Evolutionary conservation across 768 basidiomycete species (phyloP).

Genomic region (Russula sp.): DNA sequence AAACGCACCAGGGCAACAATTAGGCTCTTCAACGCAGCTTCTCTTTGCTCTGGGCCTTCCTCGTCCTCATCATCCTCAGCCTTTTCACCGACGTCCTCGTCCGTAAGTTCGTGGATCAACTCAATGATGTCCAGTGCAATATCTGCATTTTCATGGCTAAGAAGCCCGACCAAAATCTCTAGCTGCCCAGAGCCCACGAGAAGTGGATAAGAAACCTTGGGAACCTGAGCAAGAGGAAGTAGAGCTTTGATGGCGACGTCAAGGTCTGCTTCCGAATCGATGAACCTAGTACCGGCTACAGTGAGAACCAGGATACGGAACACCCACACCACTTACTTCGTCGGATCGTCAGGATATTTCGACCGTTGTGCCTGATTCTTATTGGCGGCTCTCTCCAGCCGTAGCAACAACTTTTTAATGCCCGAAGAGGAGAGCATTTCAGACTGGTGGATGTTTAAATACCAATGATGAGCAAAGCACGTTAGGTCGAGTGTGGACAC

Average conservation of each 20-base stretch:
- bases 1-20: constrained; percentile 66
- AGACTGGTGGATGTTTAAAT: constrained; percentile 32
- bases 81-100: constrained; percentile 89
- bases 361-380: constrained; percentile 96
- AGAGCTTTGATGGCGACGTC: constrained; percentile 81
- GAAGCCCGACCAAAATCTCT: constrained; percentile 66
- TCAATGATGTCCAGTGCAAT: constrained; percentile 96
- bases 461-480: background rate
- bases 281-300: constrained; percentile 58
- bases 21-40: constrained; percentile 65
- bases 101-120: constrained; percentile 88
- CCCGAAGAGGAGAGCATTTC: constrained; percentile 62
- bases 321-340: constrained; percentile 50
- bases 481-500: constrained; percentile 27
- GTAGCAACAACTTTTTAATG: constrained; percentile 65
- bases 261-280: constrained; percentile 96
- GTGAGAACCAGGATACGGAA: constrained; percentile 8
- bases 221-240: constrained; percentile 82
- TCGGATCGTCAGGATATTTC: constrained; percentile 89
- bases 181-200: constrained; percentile 71
- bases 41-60: constrained; percentile 50
- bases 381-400: constrained; percentile 82
- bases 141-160: constrained; percentile 94
- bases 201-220: constrained; percentile 81
- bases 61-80: constrained; percentile 52